Percentiles rank a stretch among this genome's conserved stretches.
phyloP scores from a whole-genome alignment of 352 stramenopile genomes.

The Thalassiosira delicatula region DNA sequence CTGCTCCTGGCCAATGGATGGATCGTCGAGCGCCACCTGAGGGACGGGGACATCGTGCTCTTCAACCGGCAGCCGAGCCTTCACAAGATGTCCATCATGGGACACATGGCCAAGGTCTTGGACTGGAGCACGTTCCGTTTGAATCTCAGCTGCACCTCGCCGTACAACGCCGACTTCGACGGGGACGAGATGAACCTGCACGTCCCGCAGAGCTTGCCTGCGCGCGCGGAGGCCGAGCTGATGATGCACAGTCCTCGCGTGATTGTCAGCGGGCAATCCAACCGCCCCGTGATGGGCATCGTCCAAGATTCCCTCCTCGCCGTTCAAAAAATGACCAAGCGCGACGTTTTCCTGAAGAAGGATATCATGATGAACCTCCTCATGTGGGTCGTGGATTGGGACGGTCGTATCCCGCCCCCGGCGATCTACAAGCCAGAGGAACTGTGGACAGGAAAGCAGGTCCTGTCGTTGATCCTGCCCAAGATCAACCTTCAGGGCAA shows the following conservation, averaged over 20 bases:
- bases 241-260: conserved; percentile 98
- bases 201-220: conserved; percentile 98
- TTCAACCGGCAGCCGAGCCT: conserved; percentile 99
- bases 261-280: conserved; percentile 94
- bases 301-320: conserved; percentile 99
- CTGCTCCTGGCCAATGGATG: conserved; percentile 96
- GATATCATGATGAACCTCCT: conserved; percentile 95
- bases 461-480: conserved; percentile 90
- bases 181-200: conserved; percentile 99
- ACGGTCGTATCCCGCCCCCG: conserved; percentile 95
- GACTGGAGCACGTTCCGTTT: conserved; percentile 99
- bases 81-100: conserved; percentile 99
- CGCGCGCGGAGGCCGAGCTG: conserved; percentile 95
- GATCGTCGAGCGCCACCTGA: conserved; percentile 97
- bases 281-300: conserved; percentile 95
- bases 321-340: conserved; percentile 96
- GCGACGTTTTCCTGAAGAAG: conserved; percentile 92
- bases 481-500: conserved; percentile 93
- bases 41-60: conserved; percentile 97
- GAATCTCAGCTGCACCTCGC: conserved; percentile 99
- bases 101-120: conserved; percentile 96
- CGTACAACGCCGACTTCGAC: conserved; percentile 99
- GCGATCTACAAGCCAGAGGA: conserved; percentile 96
- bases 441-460: conserved; percentile 99
- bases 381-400: conserved; percentile 93